Evolutionary conservation across 768 basidiomycete species (phyloP), one percentile per base, ranked within the genome.

Genomic region (Mycena maculata): DNA sequence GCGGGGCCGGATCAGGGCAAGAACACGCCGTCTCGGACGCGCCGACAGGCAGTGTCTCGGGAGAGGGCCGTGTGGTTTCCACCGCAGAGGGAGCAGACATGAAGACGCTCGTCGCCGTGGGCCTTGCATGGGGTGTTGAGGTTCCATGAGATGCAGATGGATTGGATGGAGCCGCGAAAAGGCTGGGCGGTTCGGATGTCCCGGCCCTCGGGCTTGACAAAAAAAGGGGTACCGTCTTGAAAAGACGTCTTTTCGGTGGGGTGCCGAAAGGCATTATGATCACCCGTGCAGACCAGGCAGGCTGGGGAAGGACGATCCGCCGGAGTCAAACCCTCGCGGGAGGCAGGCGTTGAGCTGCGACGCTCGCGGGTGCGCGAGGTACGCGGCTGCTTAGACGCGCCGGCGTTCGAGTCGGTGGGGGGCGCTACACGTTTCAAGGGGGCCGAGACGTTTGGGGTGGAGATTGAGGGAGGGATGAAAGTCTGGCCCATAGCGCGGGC

Each of bases 11-110:
- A 10, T 65, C 62, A 71, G 18, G 59, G 45, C 3, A 58, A n/a
- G 60, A 67, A 56, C 15, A 13, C 36, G 6, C 69, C 65, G 23
- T 33, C 44, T 7, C 42, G 36, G 36, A 71, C 52, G 0, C 65
- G 48, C 0, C 13, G 12, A 41, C 73, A 74, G n/a, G 47, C 1
- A 38, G 38, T 0, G 45, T 67, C 36, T 2, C 50, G 45, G 10
- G 67, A 36, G 45, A 73, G 68, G 1, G 72, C 72, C 36, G 61
- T 0, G 47, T 75, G 72, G 12, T 62, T 18, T 4, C 67, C 68
- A 8, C 74, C 68, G 48, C 72, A 73, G 25, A 73, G 66, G 31
- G 67, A 65, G 49, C 74, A 75, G 49, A 60, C 38, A 36, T 72
- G 74, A 52, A 69, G 25, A 18, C 57, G 53, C 5, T 66, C 63